Evolutionary conservation across 352 stramenopile species (phyloP).

Genomic region (Discostella stelligera): DNA sequence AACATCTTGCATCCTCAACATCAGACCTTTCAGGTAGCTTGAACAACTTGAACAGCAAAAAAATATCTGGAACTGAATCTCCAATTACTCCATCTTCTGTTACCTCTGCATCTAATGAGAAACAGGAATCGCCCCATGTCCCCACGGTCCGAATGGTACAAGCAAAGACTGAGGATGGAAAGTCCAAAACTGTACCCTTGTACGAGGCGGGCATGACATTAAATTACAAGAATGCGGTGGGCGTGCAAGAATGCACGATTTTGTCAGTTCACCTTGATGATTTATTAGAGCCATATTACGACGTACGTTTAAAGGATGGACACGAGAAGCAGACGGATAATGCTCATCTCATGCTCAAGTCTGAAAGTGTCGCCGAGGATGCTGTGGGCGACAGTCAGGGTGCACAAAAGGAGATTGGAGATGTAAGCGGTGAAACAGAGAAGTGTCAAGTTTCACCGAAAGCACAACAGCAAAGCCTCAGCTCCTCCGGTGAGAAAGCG

Average conservation of each 20-base stretch:
- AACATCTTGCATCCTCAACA: slow-evolving; percentile 20
- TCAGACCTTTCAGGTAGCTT: neutral
- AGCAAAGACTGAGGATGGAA: slow-evolving; percentile 45
- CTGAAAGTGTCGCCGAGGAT: neutral
- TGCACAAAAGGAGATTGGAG: slow-evolving; percentile 4
- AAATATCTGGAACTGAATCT: neutral
- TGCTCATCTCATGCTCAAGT: slow-evolving; percentile 32
- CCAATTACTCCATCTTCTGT: neutral
- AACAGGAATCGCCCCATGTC: slow-evolving; percentile 16
- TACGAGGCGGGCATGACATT: slow-evolving; percentile 45
- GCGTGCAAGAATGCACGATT: slow-evolving; percentile 31
- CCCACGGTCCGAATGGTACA: slow-evolving; percentile 43
- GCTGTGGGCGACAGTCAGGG: neutral
- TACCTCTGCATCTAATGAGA: neutral
- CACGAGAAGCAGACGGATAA: slow-evolving; percentile 59
- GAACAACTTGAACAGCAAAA: neutral
- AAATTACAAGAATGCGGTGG: slow-evolving; percentile 61
- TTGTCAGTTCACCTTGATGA: slow-evolving; percentile 53
- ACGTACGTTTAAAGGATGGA: slow-evolving; percentile 40
- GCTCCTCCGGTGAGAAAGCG: neutral
- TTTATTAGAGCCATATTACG: slow-evolving; percentile 57
- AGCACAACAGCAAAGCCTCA: neutral
- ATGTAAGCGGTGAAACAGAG: neutral
- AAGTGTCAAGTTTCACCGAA: neutral
- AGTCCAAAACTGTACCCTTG: slow-evolving; percentile 31